Evolutionary conservation across 208 protist genomes (phyloP).

Genomic region (Crithidia sp.): DNA sequence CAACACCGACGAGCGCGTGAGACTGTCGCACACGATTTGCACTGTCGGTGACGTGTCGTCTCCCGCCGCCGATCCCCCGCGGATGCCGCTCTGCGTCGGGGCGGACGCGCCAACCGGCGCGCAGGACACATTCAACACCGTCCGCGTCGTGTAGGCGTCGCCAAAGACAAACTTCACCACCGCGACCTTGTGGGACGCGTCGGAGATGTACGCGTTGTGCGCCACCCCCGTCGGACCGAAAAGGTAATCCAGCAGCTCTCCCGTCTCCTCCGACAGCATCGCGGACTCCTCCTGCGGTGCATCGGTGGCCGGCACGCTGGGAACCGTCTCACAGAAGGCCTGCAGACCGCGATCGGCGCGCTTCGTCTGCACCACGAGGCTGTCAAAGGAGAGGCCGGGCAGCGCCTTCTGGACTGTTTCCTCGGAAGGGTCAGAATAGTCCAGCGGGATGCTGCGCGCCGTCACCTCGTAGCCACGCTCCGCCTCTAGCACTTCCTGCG

Average conservation of each 20-base stretch:
- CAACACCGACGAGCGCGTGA: conserved; percentile 26
- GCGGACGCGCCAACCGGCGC: not conserved
- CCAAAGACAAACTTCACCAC: conserved; percentile 74
- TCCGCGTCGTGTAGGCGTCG: conserved; percentile 73
- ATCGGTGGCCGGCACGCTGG: not conserved
- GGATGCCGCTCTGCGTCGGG: too few relatives aligned
- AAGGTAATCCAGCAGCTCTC: conserved; percentile 26
- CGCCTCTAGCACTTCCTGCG: conserved; percentile 28
- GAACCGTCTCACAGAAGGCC: conserved; percentile 35
- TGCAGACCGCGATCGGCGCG: conserved; percentile 21
- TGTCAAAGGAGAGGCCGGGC: conserved; percentile 39
- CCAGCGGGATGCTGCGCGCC: conserved; percentile 36
- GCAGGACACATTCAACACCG: conserved; percentile 32
- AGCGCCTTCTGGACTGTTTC: conserved; percentile 35
- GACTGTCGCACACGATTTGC: conserved; percentile 39
- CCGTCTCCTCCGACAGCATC: conserved; percentile 15
- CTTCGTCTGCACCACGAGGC: conserved; percentile 33
- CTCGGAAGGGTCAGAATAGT: conserved; percentile 53
- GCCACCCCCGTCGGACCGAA: conserved; percentile 28
- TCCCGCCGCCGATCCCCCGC: not conserved
- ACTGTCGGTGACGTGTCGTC: conserved; percentile 4
- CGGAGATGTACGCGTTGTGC: conserved; percentile 22
- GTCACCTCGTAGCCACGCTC: conserved; percentile 27
- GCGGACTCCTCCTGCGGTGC: conserved; percentile 4
- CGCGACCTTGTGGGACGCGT: conserved; percentile 40